Conservation (phyloP, 2,329 filamentous ascomycete genomes). For the Venturia carpophila region DNA sequence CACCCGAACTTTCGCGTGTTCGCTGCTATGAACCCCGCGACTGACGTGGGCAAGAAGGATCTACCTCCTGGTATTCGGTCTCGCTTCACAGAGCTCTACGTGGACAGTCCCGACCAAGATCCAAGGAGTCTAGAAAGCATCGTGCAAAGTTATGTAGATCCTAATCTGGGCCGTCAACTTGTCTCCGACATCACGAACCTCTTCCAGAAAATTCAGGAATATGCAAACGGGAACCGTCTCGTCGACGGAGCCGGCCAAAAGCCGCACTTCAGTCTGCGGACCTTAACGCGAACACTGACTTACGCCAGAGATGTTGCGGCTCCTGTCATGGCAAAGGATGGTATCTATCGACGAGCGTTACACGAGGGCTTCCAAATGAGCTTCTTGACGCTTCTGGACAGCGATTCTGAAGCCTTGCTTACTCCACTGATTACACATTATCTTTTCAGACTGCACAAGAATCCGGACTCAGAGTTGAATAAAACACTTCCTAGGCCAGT, state of each 20-base stretch:
- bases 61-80: slow-evolving; percentile 81
- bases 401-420: slow-evolving; percentile 70
- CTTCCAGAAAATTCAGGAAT: slow-evolving; percentile 77
- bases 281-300: slow-evolving; percentile 78
- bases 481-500: slow-evolving; percentile 69
- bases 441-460: slow-evolving; percentile 63
- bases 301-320: slow-evolving; percentile 82
- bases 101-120: slow-evolving; percentile 81
- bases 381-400: slow-evolving; percentile 81
- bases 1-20: slow-evolving; percentile 94
- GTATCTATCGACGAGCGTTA: slow-evolving; percentile 65
- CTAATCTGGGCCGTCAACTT: slow-evolving; percentile 60
- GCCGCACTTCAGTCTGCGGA: slow-evolving; percentile 93
- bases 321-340: slow-evolving; percentile 50
- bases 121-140: slow-evolving; percentile 80
- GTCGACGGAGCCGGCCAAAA: slow-evolving; percentile 95
- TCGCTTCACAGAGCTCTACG: slow-evolving; percentile 91
- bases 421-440: slow-evolving; percentile 73
- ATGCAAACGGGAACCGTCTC: slow-evolving; percentile 72
- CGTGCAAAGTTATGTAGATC: slow-evolving; percentile 78
- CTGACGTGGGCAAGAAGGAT: slow-evolving; percentile 93
- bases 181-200: slow-evolving; percentile 75
- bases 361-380: slow-evolving; percentile 98
- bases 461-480: slow-evolving; percentile 63
- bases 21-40: slow-evolving; percentile 98